Conservation (phyloP, 2,329 filamentous ascomycete species). For the Fusarium sp. region DNA sequence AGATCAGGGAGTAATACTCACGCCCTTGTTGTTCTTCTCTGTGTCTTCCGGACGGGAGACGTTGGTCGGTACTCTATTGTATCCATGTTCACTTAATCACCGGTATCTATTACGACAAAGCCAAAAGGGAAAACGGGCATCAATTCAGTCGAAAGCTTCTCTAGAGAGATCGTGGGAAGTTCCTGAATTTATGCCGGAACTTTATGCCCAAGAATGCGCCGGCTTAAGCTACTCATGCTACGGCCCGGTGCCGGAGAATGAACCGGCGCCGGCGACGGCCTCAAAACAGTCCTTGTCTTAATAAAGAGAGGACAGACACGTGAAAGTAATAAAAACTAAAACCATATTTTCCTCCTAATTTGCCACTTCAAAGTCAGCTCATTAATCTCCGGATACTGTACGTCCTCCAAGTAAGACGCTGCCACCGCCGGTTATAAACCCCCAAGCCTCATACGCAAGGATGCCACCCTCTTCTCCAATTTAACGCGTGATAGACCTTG, state of each 20-base stretch:
- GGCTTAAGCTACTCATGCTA: background rate
- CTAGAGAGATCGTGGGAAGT: background rate
- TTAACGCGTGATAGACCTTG: background rate
- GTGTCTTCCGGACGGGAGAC: background rate
- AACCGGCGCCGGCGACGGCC: conserved; percentile 11
- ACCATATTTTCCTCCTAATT: background rate
- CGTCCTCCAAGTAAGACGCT: background rate
- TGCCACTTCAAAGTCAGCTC: background rate
- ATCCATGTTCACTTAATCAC: background rate
- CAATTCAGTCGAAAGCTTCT: background rate
- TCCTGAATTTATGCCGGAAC: conserved; percentile 1
- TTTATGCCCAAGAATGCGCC: background rate
- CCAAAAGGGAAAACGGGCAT: background rate
- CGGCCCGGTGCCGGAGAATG: conserved; percentile 19
- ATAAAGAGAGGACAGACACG: background rate
- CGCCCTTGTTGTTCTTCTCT: conserved; percentile 19
- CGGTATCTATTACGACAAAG: background rate
- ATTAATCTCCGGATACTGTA: background rate
- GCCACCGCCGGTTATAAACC: conserved; percentile 17
- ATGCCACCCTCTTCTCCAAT: background rate
- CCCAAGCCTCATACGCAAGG: background rate
- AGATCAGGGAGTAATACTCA: background rate
- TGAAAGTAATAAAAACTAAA: background rate
- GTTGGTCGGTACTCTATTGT: background rate
- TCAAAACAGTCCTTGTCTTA: background rate